phyloP scores from a whole-genome alignment of 1,284 basidiomycete species.

The Ceratobasidium papillatum region DNA sequence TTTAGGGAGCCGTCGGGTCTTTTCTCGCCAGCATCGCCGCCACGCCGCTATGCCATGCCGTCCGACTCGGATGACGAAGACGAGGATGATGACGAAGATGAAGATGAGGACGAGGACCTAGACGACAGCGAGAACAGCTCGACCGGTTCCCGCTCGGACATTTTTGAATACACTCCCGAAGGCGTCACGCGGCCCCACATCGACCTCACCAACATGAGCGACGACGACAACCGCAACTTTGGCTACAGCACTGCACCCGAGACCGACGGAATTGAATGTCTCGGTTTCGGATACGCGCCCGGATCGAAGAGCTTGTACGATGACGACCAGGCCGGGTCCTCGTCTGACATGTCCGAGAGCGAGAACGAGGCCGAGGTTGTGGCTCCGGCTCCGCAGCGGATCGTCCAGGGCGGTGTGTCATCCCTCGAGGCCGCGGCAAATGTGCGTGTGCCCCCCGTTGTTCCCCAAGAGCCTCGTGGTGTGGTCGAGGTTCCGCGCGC shows the following conservation, averaged over 20 bases:
- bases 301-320: background rate
- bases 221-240: constrained; percentile 4
- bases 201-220: constrained; percentile 33
- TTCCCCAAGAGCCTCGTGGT: constrained; percentile 6
- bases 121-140: background rate
- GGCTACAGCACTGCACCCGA: background rate
- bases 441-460: constrained; percentile 9
- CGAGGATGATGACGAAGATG: constrained; percentile 20
- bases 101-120: constrained; percentile 23
- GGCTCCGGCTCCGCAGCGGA: background rate
- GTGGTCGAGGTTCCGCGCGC: background rate
- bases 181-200: constrained; percentile 1
- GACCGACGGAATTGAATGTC: constrained; percentile 28
- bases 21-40: constrained; percentile 18
- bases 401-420: constrained; percentile 11
- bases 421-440: constrained; percentile 6
- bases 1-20: constrained; percentile 2
- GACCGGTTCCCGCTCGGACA: constrained; percentile 8
- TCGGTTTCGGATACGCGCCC: constrained; percentile 28
- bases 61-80: constrained; percentile 31
- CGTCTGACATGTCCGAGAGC: constrained; percentile 38
- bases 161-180: constrained; percentile 32
- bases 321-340: constrained; percentile 13
- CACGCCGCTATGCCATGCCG: constrained; percentile 20
- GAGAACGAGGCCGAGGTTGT: constrained; percentile 26